phyloP scores from a whole-genome alignment of 2,329 filamentous ascomycete species.

The Pseudogymnoascus sp. region DNA sequence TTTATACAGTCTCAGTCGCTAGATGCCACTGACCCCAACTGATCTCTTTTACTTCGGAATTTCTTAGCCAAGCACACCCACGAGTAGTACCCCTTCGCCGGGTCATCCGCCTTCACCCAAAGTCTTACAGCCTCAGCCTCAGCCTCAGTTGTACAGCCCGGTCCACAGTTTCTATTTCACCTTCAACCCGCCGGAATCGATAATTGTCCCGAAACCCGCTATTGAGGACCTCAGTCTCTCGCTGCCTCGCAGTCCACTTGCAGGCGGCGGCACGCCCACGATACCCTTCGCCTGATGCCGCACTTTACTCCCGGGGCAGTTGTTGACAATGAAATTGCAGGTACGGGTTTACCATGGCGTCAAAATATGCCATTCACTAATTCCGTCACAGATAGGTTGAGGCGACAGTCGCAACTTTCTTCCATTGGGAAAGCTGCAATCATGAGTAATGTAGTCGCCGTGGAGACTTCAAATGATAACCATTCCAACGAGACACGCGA shows the following conservation, averaged over 20 bases:
- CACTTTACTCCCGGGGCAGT: neutral
- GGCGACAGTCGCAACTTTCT: conserved; percentile 2
- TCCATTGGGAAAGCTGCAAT: conserved; percentile 9
- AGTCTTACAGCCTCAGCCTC: conserved; percentile 1
- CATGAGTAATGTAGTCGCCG: conserved; percentile 23
- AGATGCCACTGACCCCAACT: neutral
- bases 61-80: neutral
- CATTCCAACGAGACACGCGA: conserved; percentile 17
- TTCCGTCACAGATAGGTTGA: neutral
- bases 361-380: neutral
- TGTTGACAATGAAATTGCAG: conserved; percentile 2
- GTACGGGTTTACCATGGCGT: neutral
- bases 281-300: conserved; percentile 1
- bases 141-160: neutral
- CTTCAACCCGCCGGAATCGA: neutral
- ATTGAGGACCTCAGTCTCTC: conserved; percentile 7
- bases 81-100: neutral
- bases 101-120: neutral
- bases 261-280: conserved; percentile 6
- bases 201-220: conserved; percentile 5
- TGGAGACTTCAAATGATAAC: conserved; percentile 26
- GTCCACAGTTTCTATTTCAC: neutral
- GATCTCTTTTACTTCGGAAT: neutral
- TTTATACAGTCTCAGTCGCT: neutral
- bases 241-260: conserved; percentile 4